phyloP scores from a whole-genome alignment of 257 asterid species.

The Sherardia arvensis region DNA sequence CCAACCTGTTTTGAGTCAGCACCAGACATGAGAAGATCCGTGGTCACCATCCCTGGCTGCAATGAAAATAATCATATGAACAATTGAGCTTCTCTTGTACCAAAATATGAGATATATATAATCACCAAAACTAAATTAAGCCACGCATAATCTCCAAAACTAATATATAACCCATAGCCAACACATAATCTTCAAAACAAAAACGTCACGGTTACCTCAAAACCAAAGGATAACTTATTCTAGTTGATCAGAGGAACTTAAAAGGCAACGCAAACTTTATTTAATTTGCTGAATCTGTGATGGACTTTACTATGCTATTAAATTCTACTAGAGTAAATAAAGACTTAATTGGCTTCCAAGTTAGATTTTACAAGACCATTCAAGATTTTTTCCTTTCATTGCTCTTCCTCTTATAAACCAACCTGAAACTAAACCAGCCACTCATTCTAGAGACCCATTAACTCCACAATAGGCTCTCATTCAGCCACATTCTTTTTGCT shows the following conservation, averaged over 20 bases:
- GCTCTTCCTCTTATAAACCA: background rate
- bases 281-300: background rate
- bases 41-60: constrained; percentile 99
- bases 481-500: background rate
- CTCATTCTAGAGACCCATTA: background rate
- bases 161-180: too few relatives aligned
- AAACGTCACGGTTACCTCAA: background rate
- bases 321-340: too few relatives aligned
- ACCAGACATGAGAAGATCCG: constrained; percentile 96
- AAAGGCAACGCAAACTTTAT: background rate
- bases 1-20: constrained; percentile 84
- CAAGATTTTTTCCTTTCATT: background rate
- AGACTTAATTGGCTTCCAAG: background rate
- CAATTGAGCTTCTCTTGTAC: background rate
- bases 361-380: background rate
- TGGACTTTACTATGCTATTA: background rate
- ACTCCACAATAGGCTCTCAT: background rate
- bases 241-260: background rate
- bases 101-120: background rate
- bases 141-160: background rate
- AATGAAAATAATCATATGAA: constrained; percentile 5
- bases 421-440: background rate
- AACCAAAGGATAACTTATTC: background rate
- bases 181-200: background rate
- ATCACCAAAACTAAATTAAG: background rate